Evolutionary conservation across 306 rosid species (phyloP).

Genomic region (Chamaecrista fasciculata): DNA sequence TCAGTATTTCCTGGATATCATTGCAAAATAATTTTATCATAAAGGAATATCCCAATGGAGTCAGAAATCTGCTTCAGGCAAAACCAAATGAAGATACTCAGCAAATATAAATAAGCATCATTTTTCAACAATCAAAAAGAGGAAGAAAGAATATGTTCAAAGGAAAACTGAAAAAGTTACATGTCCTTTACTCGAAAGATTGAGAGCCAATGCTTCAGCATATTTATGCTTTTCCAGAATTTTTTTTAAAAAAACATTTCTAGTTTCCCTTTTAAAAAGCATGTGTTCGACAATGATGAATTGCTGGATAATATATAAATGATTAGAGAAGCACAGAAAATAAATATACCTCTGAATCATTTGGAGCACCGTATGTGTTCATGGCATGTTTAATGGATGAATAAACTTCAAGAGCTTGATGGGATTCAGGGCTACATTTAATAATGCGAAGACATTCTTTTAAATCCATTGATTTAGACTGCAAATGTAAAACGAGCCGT

Average conservation of each 20-base stretch:
- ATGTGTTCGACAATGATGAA: background rate
- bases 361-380: slow-evolving; percentile 64
- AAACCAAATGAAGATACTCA: background rate
- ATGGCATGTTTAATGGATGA: slow-evolving; percentile 72
- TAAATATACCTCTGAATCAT: slow-evolving; percentile 58
- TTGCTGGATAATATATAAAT: background rate
- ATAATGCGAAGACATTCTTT: slow-evolving; percentile 60
- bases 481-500: slow-evolving; percentile 57
- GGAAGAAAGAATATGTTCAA: background rate
- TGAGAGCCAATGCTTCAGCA: background rate
- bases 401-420: slow-evolving; percentile 71
- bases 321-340: slow-evolving; percentile 1
- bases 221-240: background rate
- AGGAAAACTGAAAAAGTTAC: background rate
- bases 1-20: slow-evolving; percentile 48
- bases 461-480: slow-evolving; percentile 51
- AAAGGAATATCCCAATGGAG: background rate
- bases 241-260: background rate
- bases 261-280: slow-evolving; percentile 3
- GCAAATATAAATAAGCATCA: background rate
- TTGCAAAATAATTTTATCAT: slow-evolving; percentile 23
- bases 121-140: too few species aligned
- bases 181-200: background rate
- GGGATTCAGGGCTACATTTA: slow-evolving; percentile 64
- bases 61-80: background rate